Evolutionary conservation across 1,284 basidiomycete genomes (phyloP), one percentile per base, ranked within the genome.

Genomic region (Singerocomus inundabilis): DNA sequence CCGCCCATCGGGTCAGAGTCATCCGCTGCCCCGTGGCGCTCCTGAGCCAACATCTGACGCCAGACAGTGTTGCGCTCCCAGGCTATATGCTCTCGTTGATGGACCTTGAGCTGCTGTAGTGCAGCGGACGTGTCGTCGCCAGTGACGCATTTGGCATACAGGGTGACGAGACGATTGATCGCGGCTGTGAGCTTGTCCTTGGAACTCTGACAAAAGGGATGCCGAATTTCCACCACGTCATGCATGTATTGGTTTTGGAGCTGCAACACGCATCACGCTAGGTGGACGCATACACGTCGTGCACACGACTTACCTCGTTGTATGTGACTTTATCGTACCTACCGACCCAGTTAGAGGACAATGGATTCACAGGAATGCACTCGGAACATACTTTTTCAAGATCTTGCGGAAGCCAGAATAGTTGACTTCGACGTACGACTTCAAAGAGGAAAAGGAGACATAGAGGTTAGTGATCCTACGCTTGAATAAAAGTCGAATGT

Each of bases 11-110:
- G 68, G 2, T 75, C 69, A 35, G 70, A 70, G 16, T 69, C 70
- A 26, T 73, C 74, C 4, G 63, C 64, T 37, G 80, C 79, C 4
- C 86, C 88, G 10, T 84, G 79, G 41, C 94, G 82, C 62, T 94
- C 91, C 30, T 86, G 84, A 12, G 88, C 88, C 58, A 99, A 94
- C 96, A 99, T 98, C 69, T 96, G 91, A 26, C 95, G 80, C 96
- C 96, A 99, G 5, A 99, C 91, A 0, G 92, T 96, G 62, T 96
- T 92, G 39, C 93, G 82, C 63, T 96, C 92, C 91, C 92, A 95
- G 2, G 93, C 93, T 53, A 95, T 88, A 62, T 92, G 87, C 74
- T 99, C 96, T 28, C 95, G 84, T 49, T 98, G 84, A 67, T 97
- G 87, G 24, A 92, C 79, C 57, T 87, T 85, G 44, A 99, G 81